Base-by-base conservation (phyloP, 2,329 filamentous ascomycete genomes). In the Elsinoe arachidis region DNA sequence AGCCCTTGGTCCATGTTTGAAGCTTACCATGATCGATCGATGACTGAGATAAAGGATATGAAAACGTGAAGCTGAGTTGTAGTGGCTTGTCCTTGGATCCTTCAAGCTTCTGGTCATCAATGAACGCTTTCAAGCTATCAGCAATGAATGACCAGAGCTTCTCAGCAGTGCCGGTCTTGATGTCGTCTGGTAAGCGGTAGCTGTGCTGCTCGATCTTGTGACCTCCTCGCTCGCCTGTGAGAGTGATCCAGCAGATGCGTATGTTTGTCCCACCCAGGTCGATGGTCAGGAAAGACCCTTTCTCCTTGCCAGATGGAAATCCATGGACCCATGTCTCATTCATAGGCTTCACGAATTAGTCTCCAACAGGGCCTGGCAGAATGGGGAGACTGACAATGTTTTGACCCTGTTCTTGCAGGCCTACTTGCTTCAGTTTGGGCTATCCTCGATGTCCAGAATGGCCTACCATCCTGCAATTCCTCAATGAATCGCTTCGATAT, bases 241-340 rank as follows among this genome's bases (percentile, higher is more conserved):
- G 76, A 58, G 85, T 90, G 69, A 97, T 92, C 74, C 96, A 88
- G 74, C 92, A 97, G 63, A 97, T 90, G 70, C 92, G 87, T 60
- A 97, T 76, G 74, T 96, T 96, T 67, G 92, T 97, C 66, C 92
- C 92, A 61, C 92, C 92, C 88, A 97, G 95, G 69, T 97, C 92
- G 55, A 97, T 80, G 61, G 92, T 91, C 49, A 97, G 79, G 72
- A 84, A 96, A 23, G 86, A 92, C 61, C 92, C 92, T 2, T 84
- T 88, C 73, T 96, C 92, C 64, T 91, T 72, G 63, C 92, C 92
- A 69, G 88, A 87, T 38, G 92, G 92, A 72, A 89, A 91, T 52
- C 83, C 84, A 84, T 96, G 90, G 60, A 95, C 91, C 92, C 92
- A 97, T 59, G 92, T 96, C 59, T 92, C 88, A 74, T 96, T 96